Base-by-base conservation (phyloP, 78 protist genomes). In the Anaeramoeba flamelloides region DNA sequence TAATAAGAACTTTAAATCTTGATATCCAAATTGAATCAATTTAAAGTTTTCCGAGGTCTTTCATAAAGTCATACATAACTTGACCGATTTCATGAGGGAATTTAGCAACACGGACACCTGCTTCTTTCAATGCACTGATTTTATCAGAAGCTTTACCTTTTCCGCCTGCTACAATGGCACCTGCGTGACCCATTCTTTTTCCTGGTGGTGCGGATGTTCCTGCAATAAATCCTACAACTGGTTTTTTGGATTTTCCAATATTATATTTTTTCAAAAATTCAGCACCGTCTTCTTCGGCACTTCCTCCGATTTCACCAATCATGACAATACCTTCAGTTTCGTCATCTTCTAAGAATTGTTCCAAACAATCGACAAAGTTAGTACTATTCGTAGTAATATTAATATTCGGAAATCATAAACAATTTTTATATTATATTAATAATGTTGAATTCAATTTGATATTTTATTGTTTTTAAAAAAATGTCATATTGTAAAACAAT, bases 241-340 rank as follows among this genome's bases (percentile, higher is more conserved):
- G 98, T 88, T 95, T 93, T 81, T 41, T 84, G 82, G 38, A 84
- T 75, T 1, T 77, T 77, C 77, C 79, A n/a, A n/a, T n/a, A 78
- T 79, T 82, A 82, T 86, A 80, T 40, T 81, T 81, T 36, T 40
- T 82, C 79, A 96, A 64, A 90, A 85, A 93, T 53, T 84, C 96
- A 8, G 97, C 96, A 37, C 98, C 99, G 85, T 93, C 96, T 87
- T 96, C 99, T 85, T 96, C 99, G 8, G 99, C 97, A 31, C 82
- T 69, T 74, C 99, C 99, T n/a, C 99, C 99, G 74, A 96, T 96
- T 88, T 96, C 99, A 26, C 99, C 99, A 78, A 94, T 94, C 87
- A 94, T 65, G 76, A 92, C 88, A 81, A 94, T 89, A n/a, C 98
- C 96, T 86, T 92, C 89, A n/a, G 96, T 92, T 75, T 90, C 87